phyloP scores from a whole-genome alignment of 768 basidiomycete species.

The Clitopilus hobsonii region DNA sequence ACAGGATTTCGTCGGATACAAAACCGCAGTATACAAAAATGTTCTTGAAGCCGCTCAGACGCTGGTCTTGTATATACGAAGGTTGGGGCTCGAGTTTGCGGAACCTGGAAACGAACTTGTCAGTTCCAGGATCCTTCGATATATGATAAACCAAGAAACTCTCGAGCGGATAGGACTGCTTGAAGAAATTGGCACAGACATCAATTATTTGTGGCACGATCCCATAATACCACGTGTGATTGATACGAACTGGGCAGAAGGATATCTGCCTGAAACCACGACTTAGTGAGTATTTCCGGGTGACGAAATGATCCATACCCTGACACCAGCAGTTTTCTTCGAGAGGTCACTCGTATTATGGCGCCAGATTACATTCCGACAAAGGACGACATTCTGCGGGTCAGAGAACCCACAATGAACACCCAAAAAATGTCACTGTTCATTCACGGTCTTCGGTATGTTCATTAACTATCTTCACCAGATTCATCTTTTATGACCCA shows the following conservation, averaged over 20 bases:
- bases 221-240: not conserved
- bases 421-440: not conserved
- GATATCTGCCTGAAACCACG: not conserved
- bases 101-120: not conserved
- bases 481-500: no score
- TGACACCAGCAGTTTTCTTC: not conserved
- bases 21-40: not conserved
- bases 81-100: not conserved
- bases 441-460: not conserved
- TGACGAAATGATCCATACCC: no score
- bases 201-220: not conserved
- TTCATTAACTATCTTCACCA: no score
- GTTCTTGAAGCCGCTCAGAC: not conserved
- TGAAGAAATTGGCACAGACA: not conserved
- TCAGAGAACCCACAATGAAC: not conserved
- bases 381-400: not conserved
- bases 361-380: not conserved
- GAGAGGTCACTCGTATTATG: not conserved
- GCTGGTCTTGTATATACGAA: not conserved
- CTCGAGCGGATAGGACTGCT: not conserved
- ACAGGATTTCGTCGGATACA: no score
- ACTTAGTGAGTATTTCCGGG: not conserved
- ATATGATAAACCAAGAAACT: not conserved
- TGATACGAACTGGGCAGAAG: not conserved
- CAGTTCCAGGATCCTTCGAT: not conserved